Evolutionary conservation across 2,329 filamentous ascomycete species (phyloP).

Genomic region (Aspergillus clavatus): DNA sequence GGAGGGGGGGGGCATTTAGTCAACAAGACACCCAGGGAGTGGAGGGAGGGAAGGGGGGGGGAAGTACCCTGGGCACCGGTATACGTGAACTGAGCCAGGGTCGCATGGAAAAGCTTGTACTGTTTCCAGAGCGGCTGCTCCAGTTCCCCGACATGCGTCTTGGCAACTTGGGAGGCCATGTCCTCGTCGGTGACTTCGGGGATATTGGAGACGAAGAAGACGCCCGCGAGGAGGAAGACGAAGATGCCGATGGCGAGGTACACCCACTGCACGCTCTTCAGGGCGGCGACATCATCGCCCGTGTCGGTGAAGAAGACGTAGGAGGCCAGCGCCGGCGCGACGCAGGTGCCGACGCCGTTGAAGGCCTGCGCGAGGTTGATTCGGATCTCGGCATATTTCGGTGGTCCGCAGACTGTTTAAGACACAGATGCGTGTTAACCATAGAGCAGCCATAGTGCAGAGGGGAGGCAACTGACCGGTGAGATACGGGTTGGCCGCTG

Average conservation of each 20-base stretch:
- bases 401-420: slow-evolving; percentile 69
- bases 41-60: neutral
- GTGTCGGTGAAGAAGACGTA: slow-evolving; percentile 67
- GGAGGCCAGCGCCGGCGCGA: slow-evolving; percentile 68
- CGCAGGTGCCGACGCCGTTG: slow-evolving; percentile 68
- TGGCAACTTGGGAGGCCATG: slow-evolving; percentile 58
- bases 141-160: slow-evolving; percentile 53
- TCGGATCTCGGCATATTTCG: slow-evolving; percentile 68
- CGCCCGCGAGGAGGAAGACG: slow-evolving; percentile 59
- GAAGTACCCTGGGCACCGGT: slow-evolving; percentile 63
- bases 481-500: slow-evolving; percentile 72
- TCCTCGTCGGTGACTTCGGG: slow-evolving; percentile 70
- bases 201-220: slow-evolving; percentile 64
- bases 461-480: slow-evolving; percentile 42
- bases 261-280: slow-evolving; percentile 70
- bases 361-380: slow-evolving; percentile 74
- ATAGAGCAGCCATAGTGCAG: slow-evolving; percentile 27
- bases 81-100: slow-evolving; percentile 74
- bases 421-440: too few species aligned
- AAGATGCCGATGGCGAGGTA: slow-evolving; percentile 76
- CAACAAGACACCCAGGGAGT: too few species aligned
- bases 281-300: slow-evolving; percentile 51
- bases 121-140: slow-evolving; percentile 62
- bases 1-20: neutral
- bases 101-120: slow-evolving; percentile 70